Evolutionary conservation across 2,329 filamentous ascomycete genomes (phyloP).

Genomic region (Diaporthe humulicola): DNA sequence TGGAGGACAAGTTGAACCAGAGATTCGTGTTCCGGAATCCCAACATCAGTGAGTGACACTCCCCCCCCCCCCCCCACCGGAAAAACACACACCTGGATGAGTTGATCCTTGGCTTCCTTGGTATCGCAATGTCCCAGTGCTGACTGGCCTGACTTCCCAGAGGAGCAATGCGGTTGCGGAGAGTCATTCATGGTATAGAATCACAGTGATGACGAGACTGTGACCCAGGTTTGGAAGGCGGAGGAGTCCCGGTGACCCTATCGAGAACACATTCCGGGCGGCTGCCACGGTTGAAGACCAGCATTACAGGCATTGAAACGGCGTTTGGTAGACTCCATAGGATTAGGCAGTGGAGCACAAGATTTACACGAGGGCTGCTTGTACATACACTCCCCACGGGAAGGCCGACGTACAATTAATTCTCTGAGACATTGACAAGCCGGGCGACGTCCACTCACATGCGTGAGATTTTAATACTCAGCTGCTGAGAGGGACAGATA

Average conservation of each 20-base stretch:
- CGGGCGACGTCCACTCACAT: neutral
- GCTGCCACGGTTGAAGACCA: neutral
- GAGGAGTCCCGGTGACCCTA: no score
- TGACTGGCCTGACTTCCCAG: constrained; percentile 59
- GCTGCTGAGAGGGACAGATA: neutral
- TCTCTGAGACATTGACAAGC: neutral
- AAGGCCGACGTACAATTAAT: neutral
- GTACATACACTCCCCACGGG: neutral
- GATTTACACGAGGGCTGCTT: neutral
- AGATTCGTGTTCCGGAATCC: constrained; percentile 96
- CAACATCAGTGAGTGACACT: constrained; percentile 87
- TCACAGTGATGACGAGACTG: neutral
- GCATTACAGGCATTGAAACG: constrained; percentile 29
- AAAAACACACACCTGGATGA: neutral
- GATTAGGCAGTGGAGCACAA: neutral
- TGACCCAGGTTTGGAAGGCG: neutral
- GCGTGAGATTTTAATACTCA: neutral
- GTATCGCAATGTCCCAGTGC: neutral
- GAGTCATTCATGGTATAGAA: constrained; percentile 90
- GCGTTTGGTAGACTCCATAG: constrained; percentile 26
- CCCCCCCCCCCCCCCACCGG: no score
- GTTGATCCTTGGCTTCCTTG: neutral
- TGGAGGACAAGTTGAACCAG: constrained; percentile 93
- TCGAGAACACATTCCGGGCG: neutral
- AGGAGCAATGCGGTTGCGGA: constrained; percentile 95